Evolutionary conservation across 495 filamentous ascomycete genomes (phyloP).

Genomic region (Lasiosphaeria miniovina): DNA sequence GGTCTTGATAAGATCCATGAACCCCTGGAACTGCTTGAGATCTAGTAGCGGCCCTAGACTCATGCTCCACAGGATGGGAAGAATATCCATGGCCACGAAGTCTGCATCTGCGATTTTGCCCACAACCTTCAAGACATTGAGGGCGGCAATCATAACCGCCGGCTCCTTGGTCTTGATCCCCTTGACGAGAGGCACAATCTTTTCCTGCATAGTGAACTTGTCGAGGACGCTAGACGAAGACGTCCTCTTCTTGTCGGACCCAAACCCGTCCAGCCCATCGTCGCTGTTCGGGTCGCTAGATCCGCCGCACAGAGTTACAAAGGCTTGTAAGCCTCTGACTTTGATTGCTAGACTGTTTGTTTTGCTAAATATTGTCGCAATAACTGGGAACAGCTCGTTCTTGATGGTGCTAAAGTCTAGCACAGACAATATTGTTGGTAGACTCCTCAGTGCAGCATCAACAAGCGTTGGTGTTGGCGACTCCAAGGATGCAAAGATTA

Average conservation of each 20-base stretch:
- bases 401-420: conserved; percentile 96
- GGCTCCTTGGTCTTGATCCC: conserved; percentile 97
- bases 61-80: conserved; percentile 90
- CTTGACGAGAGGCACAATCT: conserved; percentile 84
- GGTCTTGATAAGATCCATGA: conserved; percentile 81
- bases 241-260: conserved; percentile 48
- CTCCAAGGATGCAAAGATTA: conserved; percentile 77
- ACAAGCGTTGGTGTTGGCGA: conserved; percentile 84
- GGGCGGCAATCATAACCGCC: conserved; percentile 92
- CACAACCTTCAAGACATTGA: conserved; percentile 78
- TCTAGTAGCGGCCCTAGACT: conserved; percentile 85
- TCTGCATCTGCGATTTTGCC: conserved; percentile 81
- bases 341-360: conserved; percentile 94
- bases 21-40: conserved; percentile 79
- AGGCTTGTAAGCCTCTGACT: conserved; percentile 83
- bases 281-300: conserved; percentile 46
- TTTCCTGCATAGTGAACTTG: conserved; percentile 97
- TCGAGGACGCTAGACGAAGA: conserved; percentile 75
- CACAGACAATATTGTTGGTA: conserved; percentile 71
- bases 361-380: conserved; percentile 84
- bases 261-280: conserved; percentile 72
- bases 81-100: conserved; percentile 87
- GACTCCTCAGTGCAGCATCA: conserved; percentile 72
- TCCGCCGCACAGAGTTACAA: conserved; percentile 84
- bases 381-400: conserved; percentile 88